Evolutionary conservation across 2,329 filamentous ascomycete genomes (phyloP).

Genomic region (Fusarium xylarioides): DNA sequence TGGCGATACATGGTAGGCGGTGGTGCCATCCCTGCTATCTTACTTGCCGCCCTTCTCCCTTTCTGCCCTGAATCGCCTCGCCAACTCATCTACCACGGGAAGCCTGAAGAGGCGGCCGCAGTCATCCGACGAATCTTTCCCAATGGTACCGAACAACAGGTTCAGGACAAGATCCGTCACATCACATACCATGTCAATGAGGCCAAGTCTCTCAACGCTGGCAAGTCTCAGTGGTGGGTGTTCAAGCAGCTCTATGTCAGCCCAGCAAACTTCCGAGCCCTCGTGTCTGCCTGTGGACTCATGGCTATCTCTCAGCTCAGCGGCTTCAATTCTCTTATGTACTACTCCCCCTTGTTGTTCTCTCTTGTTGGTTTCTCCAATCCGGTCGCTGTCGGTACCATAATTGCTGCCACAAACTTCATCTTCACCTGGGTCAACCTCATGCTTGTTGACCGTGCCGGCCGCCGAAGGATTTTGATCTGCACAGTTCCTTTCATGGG

Average conservation of each 20-base stretch:
- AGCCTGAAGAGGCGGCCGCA: conserved; percentile 49
- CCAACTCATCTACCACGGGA: conserved; percentile 55
- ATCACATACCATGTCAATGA: conserved; percentile 52
- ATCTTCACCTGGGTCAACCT: conserved; percentile 60
- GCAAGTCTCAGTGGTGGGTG: conserved; percentile 53
- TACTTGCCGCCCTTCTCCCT: conserved; percentile 53
- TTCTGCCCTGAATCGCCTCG: conserved; percentile 60
- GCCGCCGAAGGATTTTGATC: conserved; percentile 56
- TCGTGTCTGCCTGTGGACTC: conserved; percentile 58
- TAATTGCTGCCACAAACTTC: conserved; percentile 58
- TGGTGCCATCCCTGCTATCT: conserved; percentile 57
- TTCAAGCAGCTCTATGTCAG: conserved; percentile 57
- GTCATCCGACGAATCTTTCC: conserved; percentile 54
- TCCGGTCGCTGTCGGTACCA: conserved; percentile 56
- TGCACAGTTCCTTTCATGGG: conserved; percentile 57
- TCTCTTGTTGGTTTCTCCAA: conserved; percentile 59
- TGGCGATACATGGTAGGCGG: conserved; percentile 61
- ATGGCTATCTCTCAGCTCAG: conserved; percentile 62
- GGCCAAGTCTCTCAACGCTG: conserved; percentile 50
- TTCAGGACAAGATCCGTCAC: conserved; percentile 54
- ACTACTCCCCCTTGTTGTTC: conserved; percentile 61
- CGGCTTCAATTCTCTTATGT: conserved; percentile 62
- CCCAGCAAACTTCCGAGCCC: conserved; percentile 55
- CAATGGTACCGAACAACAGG: conserved; percentile 52
- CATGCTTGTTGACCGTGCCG: conserved; percentile 55